Conservation (phyloP, 352 stramenopile genomes). For the Globisporangium uncinulatum region DNA sequence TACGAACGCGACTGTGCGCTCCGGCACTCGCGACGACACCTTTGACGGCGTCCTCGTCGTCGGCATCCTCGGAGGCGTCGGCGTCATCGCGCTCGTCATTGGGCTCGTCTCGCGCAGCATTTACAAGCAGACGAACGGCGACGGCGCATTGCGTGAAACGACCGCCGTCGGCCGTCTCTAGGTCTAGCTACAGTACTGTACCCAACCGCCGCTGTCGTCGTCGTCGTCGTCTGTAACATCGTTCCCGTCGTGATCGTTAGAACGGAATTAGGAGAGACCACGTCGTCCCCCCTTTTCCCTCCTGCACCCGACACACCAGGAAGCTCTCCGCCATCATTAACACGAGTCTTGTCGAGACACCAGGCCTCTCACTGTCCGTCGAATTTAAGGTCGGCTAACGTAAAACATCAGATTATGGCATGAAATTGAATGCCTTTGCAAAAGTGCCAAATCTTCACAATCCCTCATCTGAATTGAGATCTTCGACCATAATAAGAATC, state of each 20-base stretch:
- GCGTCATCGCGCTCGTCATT: slow-evolving; percentile 38
- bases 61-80: slow-evolving; percentile 51
- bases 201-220: not conserved
- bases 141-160: slow-evolving; percentile 18
- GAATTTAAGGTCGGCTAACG: too few relatives aligned
- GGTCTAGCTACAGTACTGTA: not conserved
- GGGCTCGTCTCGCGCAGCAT: slow-evolving; percentile 51
- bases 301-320: not conserved
- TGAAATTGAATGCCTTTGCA: too few relatives aligned
- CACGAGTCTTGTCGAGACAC: not conserved
- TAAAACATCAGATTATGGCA: too few relatives aligned
- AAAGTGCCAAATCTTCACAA: too few relatives aligned
- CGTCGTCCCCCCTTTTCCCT: too few relatives aligned
- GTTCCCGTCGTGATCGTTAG: not conserved
- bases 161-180: slow-evolving; percentile 9
- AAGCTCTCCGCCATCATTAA: not conserved
- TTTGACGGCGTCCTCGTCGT: slow-evolving; percentile 48
- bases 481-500: too few relatives aligned
- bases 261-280: too few relatives aligned
- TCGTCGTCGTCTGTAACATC: not conserved
- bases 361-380: not conserved
- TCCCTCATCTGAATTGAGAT: too few relatives aligned
- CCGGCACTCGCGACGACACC: slow-evolving; percentile 6
- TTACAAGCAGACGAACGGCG: slow-evolving; percentile 40
- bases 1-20: slow-evolving; percentile 9